Base-by-base conservation (phyloP, 2,329 filamentous ascomycete genomes). In the Magnaporthiopsis poae region DNA sequence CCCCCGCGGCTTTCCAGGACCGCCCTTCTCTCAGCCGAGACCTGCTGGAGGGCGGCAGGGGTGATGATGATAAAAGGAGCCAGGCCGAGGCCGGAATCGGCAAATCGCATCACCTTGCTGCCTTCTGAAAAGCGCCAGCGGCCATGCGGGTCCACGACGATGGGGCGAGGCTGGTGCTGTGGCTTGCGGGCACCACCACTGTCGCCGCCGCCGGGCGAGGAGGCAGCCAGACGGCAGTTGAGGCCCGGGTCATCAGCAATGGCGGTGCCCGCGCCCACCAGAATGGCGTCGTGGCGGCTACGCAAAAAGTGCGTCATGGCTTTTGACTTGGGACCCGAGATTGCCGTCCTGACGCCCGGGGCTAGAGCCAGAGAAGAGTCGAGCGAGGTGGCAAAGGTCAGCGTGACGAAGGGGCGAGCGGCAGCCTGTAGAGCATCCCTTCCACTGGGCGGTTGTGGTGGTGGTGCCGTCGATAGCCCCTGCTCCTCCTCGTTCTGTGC, bases 281-380 rank as follows among this genome's bases (percentile, higher is more conserved):
- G 82, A 71, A 97, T 96, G 59, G 91, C 92, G 69, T 90, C 87
- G 77, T 98, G 92, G 21, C 84, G 85, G 15, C 88, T 88, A 72
- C 94, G 90, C 35, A 98, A 84, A 75, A 90, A 91, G 77, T 98
- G 94, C 0, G 94, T 97, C 91, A 98, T 96, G 65, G 90, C 85
- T 77, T 96, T 96, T 56, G 91, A 91, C 69, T 88, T 82, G 0
- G 89, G 85, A 3, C 93, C 93, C 1, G 94, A 98, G 18, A 98
- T 84, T 0, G 85, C 81, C 2, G 94, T 98, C 70, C 90, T 90
- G n/a, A 87, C 82, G 18, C 31, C 92, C 92, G 92, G 91, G 0
- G 88, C 83, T 35, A 94, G 82, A 1, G 92, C 86, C 64, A 96
- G 83, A 66, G 88, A 86, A 60, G 90, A 89, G 79, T 98, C 94